A percentile compares a stretch with the other conserved stretches of the same genome.
phyloP scores from a whole-genome alignment of 2,329 filamentous ascomycete species.

The Fusarium dimerum region DNA sequence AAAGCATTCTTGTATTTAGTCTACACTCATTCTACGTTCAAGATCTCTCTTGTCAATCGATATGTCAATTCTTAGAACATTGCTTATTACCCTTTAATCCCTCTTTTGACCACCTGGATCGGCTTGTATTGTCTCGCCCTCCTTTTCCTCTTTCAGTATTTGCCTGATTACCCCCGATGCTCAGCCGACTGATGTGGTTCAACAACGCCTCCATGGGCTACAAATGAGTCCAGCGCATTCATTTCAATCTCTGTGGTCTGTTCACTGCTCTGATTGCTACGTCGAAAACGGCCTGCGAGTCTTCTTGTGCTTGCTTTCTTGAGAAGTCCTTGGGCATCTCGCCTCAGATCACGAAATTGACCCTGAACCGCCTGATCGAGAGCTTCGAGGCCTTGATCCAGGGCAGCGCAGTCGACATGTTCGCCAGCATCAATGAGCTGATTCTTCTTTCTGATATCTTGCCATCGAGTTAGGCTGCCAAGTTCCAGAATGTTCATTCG shows the following conservation, averaged over 20 bases:
- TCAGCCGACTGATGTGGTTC: conserved; percentile 26
- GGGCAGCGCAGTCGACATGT: conserved; percentile 38
- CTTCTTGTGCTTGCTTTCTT: conserved; percentile 28
- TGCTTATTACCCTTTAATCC: conserved; percentile 2
- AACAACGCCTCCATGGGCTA: conserved; percentile 9
- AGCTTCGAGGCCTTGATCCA: conserved; percentile 38
- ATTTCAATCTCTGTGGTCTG: conserved; percentile 33
- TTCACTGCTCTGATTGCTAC: conserved; percentile 33
- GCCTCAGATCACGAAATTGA: conserved; percentile 38
- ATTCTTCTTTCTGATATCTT: conserved; percentile 67
- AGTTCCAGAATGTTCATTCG: conserved; percentile 73
- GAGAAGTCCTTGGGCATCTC: conserved; percentile 35
- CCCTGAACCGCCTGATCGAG: conserved; percentile 40
- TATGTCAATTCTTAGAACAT: not conserved
- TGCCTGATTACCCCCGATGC: conserved; percentile 41
- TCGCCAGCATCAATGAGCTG: conserved; percentile 51
- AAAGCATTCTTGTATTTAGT: conserved; percentile 26
- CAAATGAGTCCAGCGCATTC: conserved; percentile 24
- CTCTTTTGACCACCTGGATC: conserved; percentile 6
- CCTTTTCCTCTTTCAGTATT: conserved; percentile 37
- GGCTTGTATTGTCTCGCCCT: conserved; percentile 18
- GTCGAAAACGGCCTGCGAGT: conserved; percentile 22
- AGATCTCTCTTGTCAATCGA: not conserved
- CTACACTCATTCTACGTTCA: conserved; percentile 22
- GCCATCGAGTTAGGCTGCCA: conserved; percentile 69